Evolutionary conservation across 225 moss, liverwort and hornwort genomes (phyloP).

Genomic region (Marchantia paleacea): DNA sequence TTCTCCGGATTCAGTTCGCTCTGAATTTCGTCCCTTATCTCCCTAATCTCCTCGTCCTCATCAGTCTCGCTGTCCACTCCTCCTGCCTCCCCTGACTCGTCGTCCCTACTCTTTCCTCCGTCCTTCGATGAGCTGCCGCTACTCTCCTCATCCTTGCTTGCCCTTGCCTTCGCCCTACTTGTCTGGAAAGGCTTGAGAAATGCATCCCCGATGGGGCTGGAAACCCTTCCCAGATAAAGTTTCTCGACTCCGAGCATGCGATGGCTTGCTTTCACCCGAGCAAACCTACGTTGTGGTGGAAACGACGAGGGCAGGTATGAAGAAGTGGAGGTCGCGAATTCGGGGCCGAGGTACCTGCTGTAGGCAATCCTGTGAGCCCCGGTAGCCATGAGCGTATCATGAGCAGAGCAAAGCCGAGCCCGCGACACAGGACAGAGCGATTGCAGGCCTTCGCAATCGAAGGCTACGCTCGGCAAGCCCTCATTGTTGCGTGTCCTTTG

Average conservation of each 20-base stretch:
- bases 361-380: not conserved
- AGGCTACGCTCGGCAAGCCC: not conserved
- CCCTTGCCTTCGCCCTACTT: constrained; percentile 22
- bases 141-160: constrained; percentile 1
- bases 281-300: not conserved
- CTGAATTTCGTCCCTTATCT: not conserved
- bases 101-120: not conserved
- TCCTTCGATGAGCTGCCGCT: constrained; percentile 11
- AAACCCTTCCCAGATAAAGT: not conserved
- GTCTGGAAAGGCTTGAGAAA: not conserved
- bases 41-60: not conserved
- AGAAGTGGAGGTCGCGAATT: not conserved
- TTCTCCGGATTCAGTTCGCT: not conserved
- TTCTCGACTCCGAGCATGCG: not conserved
- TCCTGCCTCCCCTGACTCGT: not conserved
- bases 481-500: not conserved
- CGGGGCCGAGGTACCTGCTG: not conserved
- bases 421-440: not conserved
- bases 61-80: not conserved
- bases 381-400: constrained; percentile 10
- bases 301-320: not conserved
- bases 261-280: not conserved
- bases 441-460: not conserved
- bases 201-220: not conserved
- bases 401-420: not conserved